Conservation (phyloP, 768 basidiomycete genomes). For the Hydnomerulius pinastri region DNA sequence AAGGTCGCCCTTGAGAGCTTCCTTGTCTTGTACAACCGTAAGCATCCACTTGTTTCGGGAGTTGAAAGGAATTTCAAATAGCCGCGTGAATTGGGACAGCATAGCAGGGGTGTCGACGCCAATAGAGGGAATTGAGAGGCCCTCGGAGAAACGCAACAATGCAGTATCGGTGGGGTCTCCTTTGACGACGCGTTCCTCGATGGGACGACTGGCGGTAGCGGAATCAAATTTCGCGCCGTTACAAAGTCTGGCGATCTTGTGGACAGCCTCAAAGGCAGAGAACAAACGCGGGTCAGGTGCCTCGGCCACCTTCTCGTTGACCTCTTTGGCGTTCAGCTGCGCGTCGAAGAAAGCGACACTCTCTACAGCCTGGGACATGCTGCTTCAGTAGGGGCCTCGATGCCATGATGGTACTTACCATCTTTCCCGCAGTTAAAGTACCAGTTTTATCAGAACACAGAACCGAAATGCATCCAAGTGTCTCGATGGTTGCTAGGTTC, state of each 20-base stretch:
- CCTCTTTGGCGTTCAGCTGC: conserved; percentile 20
- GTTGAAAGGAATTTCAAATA: conserved; percentile 45
- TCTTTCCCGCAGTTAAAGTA: conserved; percentile 51
- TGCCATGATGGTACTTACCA: conserved; percentile 31
- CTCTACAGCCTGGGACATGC: conserved; percentile 37
- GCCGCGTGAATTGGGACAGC: conserved; percentile 21
- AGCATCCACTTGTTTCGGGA: conserved; percentile 64
- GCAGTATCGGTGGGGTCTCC: conserved; percentile 58
- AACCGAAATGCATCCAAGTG: conserved; percentile 52
- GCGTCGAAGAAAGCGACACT: conserved; percentile 39
- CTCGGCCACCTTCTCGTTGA: conserved; percentile 15
- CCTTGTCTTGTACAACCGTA: conserved; percentile 36
- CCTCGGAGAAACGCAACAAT: conserved; percentile 50
- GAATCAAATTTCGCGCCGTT: conserved; percentile 56
- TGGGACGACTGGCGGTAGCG: conserved; percentile 20
- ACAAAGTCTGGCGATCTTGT: conserved; percentile 52
- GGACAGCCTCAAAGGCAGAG: conserved; percentile 31
- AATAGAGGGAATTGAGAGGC: conserved; percentile 23
- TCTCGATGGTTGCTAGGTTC: conserved; percentile 54
- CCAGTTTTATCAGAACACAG: conserved; percentile 59
- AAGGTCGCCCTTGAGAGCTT: conserved; percentile 10
- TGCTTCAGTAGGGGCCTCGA: neutral
- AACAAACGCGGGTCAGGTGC: conserved; percentile 12
- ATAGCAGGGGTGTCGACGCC: conserved; percentile 25
- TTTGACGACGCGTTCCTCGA: conserved; percentile 38